Evolutionary conservation across 495 filamentous ascomycete genomes (phyloP).

Genomic region (Diplogelasinospora grovesii): DNA sequence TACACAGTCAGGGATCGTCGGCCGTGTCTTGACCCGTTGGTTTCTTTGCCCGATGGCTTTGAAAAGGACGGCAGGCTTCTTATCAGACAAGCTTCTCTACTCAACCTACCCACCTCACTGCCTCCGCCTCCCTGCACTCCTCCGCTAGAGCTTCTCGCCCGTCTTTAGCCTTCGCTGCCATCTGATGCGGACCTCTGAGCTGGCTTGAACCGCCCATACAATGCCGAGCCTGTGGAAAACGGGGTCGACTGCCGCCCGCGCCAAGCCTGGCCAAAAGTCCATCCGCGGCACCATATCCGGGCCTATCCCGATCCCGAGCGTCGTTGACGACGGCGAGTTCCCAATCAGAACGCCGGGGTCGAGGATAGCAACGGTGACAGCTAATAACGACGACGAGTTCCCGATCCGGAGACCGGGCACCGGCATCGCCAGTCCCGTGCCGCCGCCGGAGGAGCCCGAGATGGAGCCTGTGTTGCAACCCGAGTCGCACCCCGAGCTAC

Average conservation of each 20-base stretch:
- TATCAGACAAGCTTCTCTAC: slow-evolving; percentile 7
- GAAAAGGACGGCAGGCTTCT: slow-evolving; percentile 12
- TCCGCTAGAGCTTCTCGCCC: too few species aligned
- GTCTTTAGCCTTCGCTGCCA: not conserved
- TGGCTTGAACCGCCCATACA: not conserved
- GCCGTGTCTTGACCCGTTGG: slow-evolving; percentile 7
- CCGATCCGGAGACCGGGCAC: slow-evolving; percentile 33
- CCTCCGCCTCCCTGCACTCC: too few species aligned
- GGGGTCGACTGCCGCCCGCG: slow-evolving; percentile 30
- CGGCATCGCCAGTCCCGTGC: slow-evolving; percentile 27
- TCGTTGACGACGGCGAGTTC: slow-evolving; percentile 41
- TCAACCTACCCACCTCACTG: too few species aligned
- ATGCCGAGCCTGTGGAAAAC: slow-evolving; percentile 35
- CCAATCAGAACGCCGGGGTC: slow-evolving; percentile 36
- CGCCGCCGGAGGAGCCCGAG: slow-evolving; percentile 9
- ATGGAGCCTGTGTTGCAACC: slow-evolving; percentile 1
- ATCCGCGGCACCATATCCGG: slow-evolving; percentile 47
- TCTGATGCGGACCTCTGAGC: not conserved
- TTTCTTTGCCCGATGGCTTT: slow-evolving; percentile 23
- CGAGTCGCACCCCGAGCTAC: slow-evolving; percentile 2
- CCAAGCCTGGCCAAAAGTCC: slow-evolving; percentile 32
- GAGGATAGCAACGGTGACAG: slow-evolving; percentile 18
- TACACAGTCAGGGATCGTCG: slow-evolving; percentile 11
- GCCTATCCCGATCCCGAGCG: slow-evolving; percentile 39
- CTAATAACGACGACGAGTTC: slow-evolving; percentile 37